A percentile compares a stretch with the other conserved stretches of the same genome.
Conservation (phyloP, 2,329 filamentous ascomycete species). For the Whalleya microplaca region DNA sequence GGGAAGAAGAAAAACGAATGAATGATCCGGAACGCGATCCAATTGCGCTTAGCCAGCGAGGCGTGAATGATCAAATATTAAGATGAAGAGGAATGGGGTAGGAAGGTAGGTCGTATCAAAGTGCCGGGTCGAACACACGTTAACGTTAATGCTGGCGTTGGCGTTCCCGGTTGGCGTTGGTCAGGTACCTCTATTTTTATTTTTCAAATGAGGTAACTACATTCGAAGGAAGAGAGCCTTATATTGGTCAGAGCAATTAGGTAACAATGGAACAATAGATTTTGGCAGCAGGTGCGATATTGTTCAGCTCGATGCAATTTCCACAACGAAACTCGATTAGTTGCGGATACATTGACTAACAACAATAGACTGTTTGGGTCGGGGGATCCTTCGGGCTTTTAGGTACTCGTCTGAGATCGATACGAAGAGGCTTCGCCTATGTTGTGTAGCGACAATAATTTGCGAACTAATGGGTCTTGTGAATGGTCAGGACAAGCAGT, state of each 20-base stretch:
- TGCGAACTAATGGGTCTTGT: constrained; percentile 10
- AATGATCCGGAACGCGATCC: neutral
- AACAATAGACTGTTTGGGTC: neutral
- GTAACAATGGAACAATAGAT: neutral
- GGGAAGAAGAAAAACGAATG: neutral
- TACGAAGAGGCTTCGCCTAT: constrained; percentile 26
- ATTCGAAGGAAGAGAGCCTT: neutral
- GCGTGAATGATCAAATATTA: constrained; percentile 23
- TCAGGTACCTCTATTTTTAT: neutral
- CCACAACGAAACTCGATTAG: neutral
- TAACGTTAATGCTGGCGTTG: no score
- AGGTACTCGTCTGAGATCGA: constrained; percentile 7
- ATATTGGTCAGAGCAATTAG: no score
- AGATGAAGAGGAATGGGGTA: neutral
- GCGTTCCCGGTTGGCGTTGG: no score
- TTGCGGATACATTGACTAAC: neutral
- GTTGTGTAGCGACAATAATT: constrained; percentile 19
- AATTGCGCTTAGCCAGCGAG: neutral
- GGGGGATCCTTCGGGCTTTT: neutral
- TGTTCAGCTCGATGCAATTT: neutral
- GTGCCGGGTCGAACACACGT: neutral
- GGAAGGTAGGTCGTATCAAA: neutral
- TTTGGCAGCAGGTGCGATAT: neutral
- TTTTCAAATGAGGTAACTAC: neutral
- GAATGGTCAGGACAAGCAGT: constrained; percentile 9